These are phyloP conservation scores for Paracoccidioides brasiliensis DNA, from an alignment of 2,329 filamentous ascomycete genomes.

Conservation along the genomic window DNA sequence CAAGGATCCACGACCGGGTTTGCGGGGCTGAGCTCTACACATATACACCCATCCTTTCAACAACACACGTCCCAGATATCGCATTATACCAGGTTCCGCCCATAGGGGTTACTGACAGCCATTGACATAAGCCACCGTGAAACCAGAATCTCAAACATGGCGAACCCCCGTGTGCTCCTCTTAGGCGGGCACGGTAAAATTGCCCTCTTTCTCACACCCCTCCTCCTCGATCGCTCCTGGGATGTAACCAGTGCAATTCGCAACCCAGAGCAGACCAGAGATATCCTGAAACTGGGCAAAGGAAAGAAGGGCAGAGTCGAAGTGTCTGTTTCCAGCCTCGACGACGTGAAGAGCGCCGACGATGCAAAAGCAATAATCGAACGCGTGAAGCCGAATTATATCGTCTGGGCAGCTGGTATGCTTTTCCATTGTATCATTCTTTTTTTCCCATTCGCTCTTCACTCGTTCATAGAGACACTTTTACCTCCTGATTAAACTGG, in stretches of 20 bases:
- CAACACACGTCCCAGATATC: too few species aligned
- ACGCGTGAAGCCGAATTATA: slow-evolving; percentile 30
- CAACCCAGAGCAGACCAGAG: slow-evolving; percentile 50
- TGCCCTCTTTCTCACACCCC: slow-evolving; percentile 58
- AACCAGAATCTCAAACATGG: background rate
- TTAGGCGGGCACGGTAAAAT: slow-evolving; percentile 75
- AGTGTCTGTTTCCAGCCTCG: slow-evolving; percentile 57
- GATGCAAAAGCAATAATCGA: slow-evolving; percentile 51
- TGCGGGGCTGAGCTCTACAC: too few species aligned
- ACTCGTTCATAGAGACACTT: background rate
- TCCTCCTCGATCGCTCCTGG: slow-evolving; percentile 62
- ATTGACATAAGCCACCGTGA: background rate
- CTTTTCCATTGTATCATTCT: background rate
- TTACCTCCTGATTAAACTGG: background rate
- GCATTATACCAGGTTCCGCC: too few species aligned
- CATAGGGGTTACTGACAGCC: background rate
- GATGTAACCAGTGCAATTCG: slow-evolving; percentile 68
- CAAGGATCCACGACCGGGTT: too few species aligned
- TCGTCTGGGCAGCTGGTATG: slow-evolving; percentile 36
- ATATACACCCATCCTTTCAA: background rate
- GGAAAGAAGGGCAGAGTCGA: slow-evolving; percentile 50
- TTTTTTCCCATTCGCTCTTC: background rate
- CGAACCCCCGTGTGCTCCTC: slow-evolving; percentile 46
- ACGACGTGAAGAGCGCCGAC: slow-evolving; percentile 51
- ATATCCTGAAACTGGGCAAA: slow-evolving; percentile 48